Base-by-base conservation (phyloP, 345 rosid species). In the Turritis glabra region DNA sequence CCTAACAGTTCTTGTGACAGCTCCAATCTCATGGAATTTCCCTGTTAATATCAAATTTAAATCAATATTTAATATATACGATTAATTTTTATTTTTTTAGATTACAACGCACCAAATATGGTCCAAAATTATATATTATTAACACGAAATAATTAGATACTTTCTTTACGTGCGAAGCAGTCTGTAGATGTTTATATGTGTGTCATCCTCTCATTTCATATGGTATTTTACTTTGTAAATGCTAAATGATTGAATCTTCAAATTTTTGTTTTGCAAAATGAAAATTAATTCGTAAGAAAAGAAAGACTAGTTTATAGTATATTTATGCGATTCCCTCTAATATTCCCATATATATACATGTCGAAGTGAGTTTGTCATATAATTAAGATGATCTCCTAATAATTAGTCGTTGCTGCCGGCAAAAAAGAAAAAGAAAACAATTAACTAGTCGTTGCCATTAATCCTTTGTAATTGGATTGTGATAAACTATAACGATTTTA, bases 101-200 rank as follows among this genome's bases (percentile, higher is more conserved):
- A 35, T 26, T 43, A 69, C 59, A 69, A 54, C 59, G 52, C 80
- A 76, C 52, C 43, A 61, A 14, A 76, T 51, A 76, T 25, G 57
- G 64, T 35, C 41, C 61, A 54, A 29, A n/a, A 1, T 8, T 41
- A 17, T 40, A 59, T 62, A 46, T 25, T 56, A 51, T 25, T 47
- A 1, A 55, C 55, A 32, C 55, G n/a, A 63, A 63, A 77, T 71
- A 52, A 27, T 18, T 69, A 30, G 38, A 54, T 18, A 47, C 52
- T 64, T 70, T 69, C 12, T 53, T 63, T 77, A 77, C 80, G 72
- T 71, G 76, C 72, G 33, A 64, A 46, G 80, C 72, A 71, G 72
- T 71, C 23, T 57, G 72, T 38, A 26, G 18, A 63, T 51, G 37
- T 62, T 41, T 62, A 67, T 58, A 69, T 43, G 29, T 46, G 75